Evolutionary conservation across 371 early-diverging fungal species (phyloP), one percentile per base, ranked within the genome.

Genomic region (Nematocida ironsii): DNA sequence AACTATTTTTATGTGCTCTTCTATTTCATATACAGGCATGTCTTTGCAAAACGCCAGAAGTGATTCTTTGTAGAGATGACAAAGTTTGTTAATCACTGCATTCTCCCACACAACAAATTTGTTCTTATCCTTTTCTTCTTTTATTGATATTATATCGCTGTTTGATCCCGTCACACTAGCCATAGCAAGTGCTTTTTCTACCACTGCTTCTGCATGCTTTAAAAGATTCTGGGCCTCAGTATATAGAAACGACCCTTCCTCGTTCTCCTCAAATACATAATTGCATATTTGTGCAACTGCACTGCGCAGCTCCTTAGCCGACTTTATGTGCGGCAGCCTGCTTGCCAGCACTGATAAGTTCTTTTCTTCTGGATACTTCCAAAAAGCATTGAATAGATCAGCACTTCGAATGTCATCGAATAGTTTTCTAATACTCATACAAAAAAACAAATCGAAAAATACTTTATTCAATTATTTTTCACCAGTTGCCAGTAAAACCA

Each of bases 1-100:
- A 39, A 84, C 76, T 69, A 72, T 72, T 25, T 47, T 56, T 57
- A 82, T 62, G 50, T 85, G 85, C 50, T 83, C 71, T 62, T 83
- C 61, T 23, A 85, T 56, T 45, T 74, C 72, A 3, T 44, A 27
- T 16, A 60, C 69, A 9, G 69, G 55, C 1, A 85, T 20, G 47
- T 71, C 76, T 45, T 73, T 73, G 33, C 72, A 66, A 71, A 85
- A 85, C 39, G 40, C 58, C 9, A 69, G n/a, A 16, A 85, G 48
- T 33, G 72, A 74, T 27, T 83, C 72, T 11, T 58, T 56, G 62
- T 85, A 85, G 33, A 33, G 18, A 20, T 83, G 55, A 23, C 80
- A 78, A 5, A 78, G 72, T 45, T 71, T 78, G 56, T 68, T 16
- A 45, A 54, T 56, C 18, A 78, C 80, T 27, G 71, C n/a, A 16